Evolutionary conservation across 306 rosid genomes (phyloP), one percentile per base, ranked within the genome.

Genomic region (Dalbergia oliveri): DNA sequence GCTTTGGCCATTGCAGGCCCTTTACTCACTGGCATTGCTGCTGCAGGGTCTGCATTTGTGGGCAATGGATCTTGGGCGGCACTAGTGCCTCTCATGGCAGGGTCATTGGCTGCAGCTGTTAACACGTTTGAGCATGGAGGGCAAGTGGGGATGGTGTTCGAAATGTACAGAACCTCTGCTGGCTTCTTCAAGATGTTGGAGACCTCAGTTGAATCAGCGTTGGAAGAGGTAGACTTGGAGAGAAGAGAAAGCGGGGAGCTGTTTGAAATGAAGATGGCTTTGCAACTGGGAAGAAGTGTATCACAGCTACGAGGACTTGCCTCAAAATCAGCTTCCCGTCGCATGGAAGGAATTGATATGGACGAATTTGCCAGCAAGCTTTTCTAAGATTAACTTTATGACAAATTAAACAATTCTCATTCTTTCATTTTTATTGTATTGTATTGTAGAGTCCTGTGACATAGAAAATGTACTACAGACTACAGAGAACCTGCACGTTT

Each of bases 111-210:
- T 9, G 72, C 81, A 0, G 89, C 72, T 0, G 60, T 88, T 9
- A 92, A 88, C 74, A 73, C 89, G 8, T 88, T 90, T 3, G 88
- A 86, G 61, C 97, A 93, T 47, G 96, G 90, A 18, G 91, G 81
- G 2, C 97, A 93, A 83, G 84, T 93, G 3, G 97, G 97, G 1
- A 90, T 85, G 97, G 87, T 93, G 79, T 64, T 91, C 16, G 96
- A 93, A 82, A 84, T 93, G 92, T 93, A 91, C 9, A 86, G 94
- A 60, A 44, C 66, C 67, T 82, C 85, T 18, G 92, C 71, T 0
- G 97, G 96, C 0, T 86, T 88, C 76, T 93, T 93, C 63, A 35
- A 69, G 33, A 26, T 78, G 71, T 2, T 92, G 43, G 91, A 92
- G 58, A 76, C 68, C 1, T 79, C 88, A 1, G 68, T 92, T 50